Evolutionary conservation across 345 rosid species (phyloP).

Genomic region (Xanthoceras sorbifolium): DNA sequence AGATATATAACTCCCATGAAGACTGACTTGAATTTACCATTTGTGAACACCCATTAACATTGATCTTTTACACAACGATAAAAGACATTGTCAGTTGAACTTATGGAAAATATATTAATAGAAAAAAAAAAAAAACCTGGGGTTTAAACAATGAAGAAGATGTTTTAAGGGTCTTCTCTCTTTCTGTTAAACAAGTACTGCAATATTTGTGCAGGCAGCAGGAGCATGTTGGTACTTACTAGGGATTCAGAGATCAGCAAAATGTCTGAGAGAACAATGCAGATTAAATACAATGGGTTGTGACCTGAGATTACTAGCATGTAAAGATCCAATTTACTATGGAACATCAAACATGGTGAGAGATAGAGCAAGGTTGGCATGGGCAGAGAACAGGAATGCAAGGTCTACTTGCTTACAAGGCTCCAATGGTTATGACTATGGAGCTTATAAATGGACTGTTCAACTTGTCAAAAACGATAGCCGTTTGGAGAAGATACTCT

Average conservation of each 20-base stretch:
- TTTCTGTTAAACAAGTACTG: neutral
- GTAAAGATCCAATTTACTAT: conserved; percentile 75
- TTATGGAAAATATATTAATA: neutral
- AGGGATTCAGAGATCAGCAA: conserved; percentile 83
- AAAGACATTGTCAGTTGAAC: neutral
- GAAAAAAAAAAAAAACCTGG: neutral
- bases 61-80: neutral
- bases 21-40: too few relatives aligned
- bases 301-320: conserved; percentile 54
- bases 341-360: conserved; percentile 57
- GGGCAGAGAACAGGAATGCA: conserved; percentile 63
- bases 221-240: conserved; percentile 99
- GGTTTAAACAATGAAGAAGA: neutral
- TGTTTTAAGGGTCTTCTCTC: neutral
- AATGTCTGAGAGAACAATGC: conserved; percentile 82
- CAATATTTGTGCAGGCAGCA: conserved; percentile 58
- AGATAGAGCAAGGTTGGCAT: conserved; percentile 48
- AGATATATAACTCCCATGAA: too few relatives aligned
- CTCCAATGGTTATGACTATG: conserved; percentile 65
- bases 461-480: conserved; percentile 77
- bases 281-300: conserved; percentile 46
- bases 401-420: conserved; percentile 61
- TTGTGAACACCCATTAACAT: neutral
- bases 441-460: conserved; percentile 91
- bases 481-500: conserved; percentile 84